These are phyloP conservation scores for Diaporthe batatas DNA, from an alignment of 2,329 filamentous ascomycete species.

Conservation along the genomic window DNA sequence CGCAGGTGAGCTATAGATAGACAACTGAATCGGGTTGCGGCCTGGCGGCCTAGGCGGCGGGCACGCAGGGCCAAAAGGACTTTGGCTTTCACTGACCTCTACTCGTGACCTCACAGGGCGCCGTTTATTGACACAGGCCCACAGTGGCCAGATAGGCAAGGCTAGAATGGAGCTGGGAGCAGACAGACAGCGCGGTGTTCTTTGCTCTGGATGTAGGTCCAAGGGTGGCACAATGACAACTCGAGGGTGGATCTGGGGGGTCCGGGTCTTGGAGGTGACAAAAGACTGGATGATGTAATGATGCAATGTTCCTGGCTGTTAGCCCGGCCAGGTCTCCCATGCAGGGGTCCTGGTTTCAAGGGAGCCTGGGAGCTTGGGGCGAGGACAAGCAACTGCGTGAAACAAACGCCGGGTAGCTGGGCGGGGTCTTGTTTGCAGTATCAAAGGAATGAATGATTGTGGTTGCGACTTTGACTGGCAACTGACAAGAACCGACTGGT, in stretches of 20 bases:
- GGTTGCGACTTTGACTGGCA: neutral
- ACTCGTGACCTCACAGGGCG: constrained; percentile 26
- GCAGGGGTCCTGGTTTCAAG: constrained; percentile 26
- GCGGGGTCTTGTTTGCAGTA: constrained; percentile 20
- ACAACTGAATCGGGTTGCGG: constrained; percentile 34
- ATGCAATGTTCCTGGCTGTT: constrained; percentile 21
- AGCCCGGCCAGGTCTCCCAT: neutral
- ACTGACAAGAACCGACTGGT: neutral
- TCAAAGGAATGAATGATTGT: constrained; percentile 11
- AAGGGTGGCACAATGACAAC: constrained; percentile 27
- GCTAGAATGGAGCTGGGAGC: neutral
- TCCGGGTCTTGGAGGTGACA: constrained; percentile 6
- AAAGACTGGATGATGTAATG: constrained; percentile 36
- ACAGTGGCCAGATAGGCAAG: neutral
- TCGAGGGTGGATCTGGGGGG: constrained; percentile 11
- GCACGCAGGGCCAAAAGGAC: constrained; percentile 7
- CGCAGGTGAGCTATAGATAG: constrained; percentile 29
- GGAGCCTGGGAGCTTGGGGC: constrained; percentile 9
- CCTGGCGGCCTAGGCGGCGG: constrained; percentile 23
- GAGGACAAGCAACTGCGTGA: constrained; percentile 8
- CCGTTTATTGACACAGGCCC: neutral
- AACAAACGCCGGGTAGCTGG: constrained; percentile 10
- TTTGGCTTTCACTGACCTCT: constrained; percentile 21
- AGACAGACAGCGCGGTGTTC: neutral
- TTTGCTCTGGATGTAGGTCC: neutral